Percentiles rank a stretch among this genome's conserved stretches.
These are phyloP conservation scores for Metschnikowia chrysomelidarum DNA, from an alignment of 805 yeast genomes.

Conservation along the genomic window DNA sequence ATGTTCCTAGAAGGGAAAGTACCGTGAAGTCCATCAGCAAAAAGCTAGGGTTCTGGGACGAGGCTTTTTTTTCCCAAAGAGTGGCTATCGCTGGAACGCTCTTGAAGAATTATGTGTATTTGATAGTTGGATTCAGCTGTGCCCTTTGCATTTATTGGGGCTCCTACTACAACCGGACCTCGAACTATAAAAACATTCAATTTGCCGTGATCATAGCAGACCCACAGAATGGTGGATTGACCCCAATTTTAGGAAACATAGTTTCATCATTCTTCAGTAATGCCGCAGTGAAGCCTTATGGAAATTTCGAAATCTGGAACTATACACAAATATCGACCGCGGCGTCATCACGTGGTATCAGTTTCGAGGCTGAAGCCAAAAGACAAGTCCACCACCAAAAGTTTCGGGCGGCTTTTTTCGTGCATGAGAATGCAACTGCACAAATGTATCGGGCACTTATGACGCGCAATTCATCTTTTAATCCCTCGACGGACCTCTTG, in stretches of 20 bases:
- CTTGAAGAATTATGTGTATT: conserved; percentile 23
- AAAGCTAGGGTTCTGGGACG: conserved; percentile 30
- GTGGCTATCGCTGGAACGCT: conserved; percentile 22
- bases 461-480: conserved; percentile 15
- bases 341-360: conserved; percentile 23
- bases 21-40: conserved; percentile 22
- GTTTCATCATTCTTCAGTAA: conserved; percentile 22
- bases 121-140: conserved; percentile 23
- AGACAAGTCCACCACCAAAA: conserved; percentile 32
- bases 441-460: conserved; percentile 22
- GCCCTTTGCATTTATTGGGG: conserved; percentile 36
- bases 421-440: conserved; percentile 29
- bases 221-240: conserved; percentile 19
- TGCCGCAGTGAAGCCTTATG: conserved; percentile 21
- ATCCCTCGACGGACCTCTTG: conserved; percentile 22
- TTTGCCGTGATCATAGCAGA: conserved; percentile 31
- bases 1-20: conserved; percentile 15
- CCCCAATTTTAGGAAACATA: conserved; percentile 25
- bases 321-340: conserved; percentile 14
- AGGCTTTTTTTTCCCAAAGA: conserved; percentile 25
- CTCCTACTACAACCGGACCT: conserved; percentile 23
- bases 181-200: conserved; percentile 22
- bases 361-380: conserved; percentile 27
- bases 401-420: conserved; percentile 30
- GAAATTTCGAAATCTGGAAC: conserved; percentile 26